Evolutionary conservation across 768 basidiomycete genomes (phyloP).

Genomic region (Pisolithus albus): DNA sequence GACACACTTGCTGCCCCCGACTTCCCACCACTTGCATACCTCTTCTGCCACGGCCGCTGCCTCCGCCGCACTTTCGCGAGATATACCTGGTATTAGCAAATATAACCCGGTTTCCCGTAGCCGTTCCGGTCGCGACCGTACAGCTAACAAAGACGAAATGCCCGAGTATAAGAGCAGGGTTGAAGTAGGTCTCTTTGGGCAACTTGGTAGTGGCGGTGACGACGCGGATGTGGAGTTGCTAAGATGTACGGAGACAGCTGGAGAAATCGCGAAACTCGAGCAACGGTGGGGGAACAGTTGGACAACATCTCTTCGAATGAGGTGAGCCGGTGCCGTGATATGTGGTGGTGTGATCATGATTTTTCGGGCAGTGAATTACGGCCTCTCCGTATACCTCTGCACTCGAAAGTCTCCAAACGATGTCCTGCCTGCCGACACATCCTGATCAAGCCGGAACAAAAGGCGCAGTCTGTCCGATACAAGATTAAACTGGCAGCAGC

Average conservation of each 20-base stretch:
- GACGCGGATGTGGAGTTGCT: constrained; percentile 69
- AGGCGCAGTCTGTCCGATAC: constrained; percentile 88
- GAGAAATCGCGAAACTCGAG: constrained; percentile 63
- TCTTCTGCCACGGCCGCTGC: constrained; percentile 86
- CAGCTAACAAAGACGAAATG: constrained; percentile 70
- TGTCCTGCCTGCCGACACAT: constrained; percentile 94
- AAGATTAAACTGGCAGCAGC: constrained; percentile 97
- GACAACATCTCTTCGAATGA: constrained; percentile 56
- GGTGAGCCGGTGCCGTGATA: constrained; percentile 34
- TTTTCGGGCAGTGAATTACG: constrained; percentile 56
- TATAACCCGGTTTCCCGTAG: constrained; percentile 56
- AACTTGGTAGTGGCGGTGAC: constrained; percentile 50
- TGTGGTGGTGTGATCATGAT: not conserved
- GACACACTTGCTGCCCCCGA: constrained; percentile 41
- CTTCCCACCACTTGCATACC: constrained; percentile 67
- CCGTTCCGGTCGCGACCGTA: constrained; percentile 51
- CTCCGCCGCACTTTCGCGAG: constrained; percentile 80
- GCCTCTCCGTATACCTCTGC: constrained; percentile 86
- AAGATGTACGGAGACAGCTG: constrained; percentile 51
- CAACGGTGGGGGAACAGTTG: constrained; percentile 81
- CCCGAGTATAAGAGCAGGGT: constrained; percentile 67
- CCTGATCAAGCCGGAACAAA: constrained; percentile 96
- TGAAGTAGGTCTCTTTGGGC: constrained; percentile 52
- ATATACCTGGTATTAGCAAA: constrained; percentile 76
- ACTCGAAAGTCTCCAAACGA: constrained; percentile 91